These are phyloP conservation scores for Pseudogymnoascus sp. DNA, from an alignment of 2,329 filamentous ascomycete species.

Conservation along the genomic window DNA sequence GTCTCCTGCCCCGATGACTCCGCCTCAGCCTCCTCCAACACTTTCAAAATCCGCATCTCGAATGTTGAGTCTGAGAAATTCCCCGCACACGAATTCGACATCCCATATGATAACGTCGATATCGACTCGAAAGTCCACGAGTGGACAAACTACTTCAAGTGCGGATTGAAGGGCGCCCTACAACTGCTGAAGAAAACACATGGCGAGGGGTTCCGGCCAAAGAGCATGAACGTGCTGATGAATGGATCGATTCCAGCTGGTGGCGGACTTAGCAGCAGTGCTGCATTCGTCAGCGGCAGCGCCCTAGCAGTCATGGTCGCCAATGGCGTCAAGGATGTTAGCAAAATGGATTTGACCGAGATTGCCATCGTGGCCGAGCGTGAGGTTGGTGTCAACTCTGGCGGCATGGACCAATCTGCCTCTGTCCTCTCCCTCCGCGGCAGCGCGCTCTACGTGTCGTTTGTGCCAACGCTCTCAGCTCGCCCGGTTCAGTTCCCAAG, in stretches of 20 bases:
- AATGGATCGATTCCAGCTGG: slow-evolving; percentile 89
- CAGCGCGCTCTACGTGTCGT: slow-evolving; percentile 82
- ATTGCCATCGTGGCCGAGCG: slow-evolving; percentile 91
- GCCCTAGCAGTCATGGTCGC: slow-evolving; percentile 81
- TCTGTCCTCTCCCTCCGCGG: slow-evolving; percentile 87
- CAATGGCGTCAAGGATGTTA: slow-evolving; percentile 67
- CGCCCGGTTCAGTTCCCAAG: slow-evolving; percentile 74
- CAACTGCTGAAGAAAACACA: slow-evolving; percentile 64
- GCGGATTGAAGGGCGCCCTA: slow-evolving; percentile 74
- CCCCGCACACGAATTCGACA: slow-evolving; percentile 62
- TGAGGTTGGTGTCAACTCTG: slow-evolving; percentile 90
- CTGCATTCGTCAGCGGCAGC: slow-evolving; percentile 85
- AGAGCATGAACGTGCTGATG: slow-evolving; percentile 79
- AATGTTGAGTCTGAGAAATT: slow-evolving; percentile 75
- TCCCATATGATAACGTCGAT: slow-evolving; percentile 57
- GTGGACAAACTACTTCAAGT: slow-evolving; percentile 99
- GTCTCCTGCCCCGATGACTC: slow-evolving; percentile 47
- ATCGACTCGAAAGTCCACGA: slow-evolving; percentile 82
- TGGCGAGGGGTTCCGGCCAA: slow-evolving; percentile 52
- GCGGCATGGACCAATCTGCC: slow-evolving; percentile 96
- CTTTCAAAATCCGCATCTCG: slow-evolving; percentile 64
- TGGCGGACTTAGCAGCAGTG: slow-evolving; percentile 86
- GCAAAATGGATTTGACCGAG: slow-evolving; percentile 88
- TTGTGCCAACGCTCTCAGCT: slow-evolving; percentile 69
- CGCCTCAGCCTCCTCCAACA: slow-evolving; percentile 39